Evolutionary conservation across 306 rosid species (phyloP), one percentile per base, ranked within the genome.

Genomic region (Lablab purpureus): DNA sequence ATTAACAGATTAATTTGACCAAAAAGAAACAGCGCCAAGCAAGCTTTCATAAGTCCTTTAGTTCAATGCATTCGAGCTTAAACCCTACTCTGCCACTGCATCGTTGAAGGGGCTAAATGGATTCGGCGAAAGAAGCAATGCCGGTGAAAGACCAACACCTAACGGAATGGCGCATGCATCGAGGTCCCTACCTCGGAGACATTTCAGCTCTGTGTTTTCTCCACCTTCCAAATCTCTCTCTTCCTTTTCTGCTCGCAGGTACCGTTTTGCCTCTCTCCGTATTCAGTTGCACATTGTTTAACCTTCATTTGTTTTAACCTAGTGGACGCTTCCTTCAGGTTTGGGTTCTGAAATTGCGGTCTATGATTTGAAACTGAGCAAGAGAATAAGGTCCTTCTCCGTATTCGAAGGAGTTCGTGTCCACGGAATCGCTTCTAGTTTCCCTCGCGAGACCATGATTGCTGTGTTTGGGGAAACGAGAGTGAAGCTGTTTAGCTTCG

Each of bases 351-450:
- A 95, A 52, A 83, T 95, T 75, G 64, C 91, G 25, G 10, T 89
- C 12, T 91, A 88, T 62, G 81, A 87, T 67, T 85, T 95, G 64
- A 94, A 91, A n/a, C 56, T 62, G 41, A 90, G 84, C 23, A 80
- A 80, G 58, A 65, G 82, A 73, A 10, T 85, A 3, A 69, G 28
- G 4, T 90, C 94, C 2, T 87, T 93, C 65, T 74, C 88, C 1
- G 88, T 95, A 28, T 93, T 95, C 85, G 83, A 91, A 55, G 99
- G 99, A 45, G 85, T 95, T 85, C 98, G 99, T 41, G 97, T 95
- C 60, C 99, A 95, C 73, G 99, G 99, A 6, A 88, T 90, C 40
- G 55, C 81, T n/a, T 87, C 87, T 50, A 59, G 54, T 50, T 40
- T 37, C 72, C 1, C 41, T 7, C 78, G 64, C 6, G 77, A 68